Base-by-base conservation (phyloP, 192 early-diverging fungal genomes). In the Coemansia pectinata region DNA sequence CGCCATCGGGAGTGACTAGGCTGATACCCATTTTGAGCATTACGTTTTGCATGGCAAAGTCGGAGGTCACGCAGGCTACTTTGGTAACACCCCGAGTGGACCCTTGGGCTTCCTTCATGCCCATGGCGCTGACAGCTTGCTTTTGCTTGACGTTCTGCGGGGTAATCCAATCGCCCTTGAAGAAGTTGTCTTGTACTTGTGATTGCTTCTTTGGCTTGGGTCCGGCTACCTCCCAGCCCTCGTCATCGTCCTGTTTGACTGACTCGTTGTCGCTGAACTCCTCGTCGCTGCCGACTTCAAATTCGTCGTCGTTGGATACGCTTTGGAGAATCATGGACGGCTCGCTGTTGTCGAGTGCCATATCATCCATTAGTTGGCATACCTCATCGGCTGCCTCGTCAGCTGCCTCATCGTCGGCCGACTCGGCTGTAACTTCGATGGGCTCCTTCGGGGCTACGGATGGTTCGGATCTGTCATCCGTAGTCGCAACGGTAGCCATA, bases 31-130 rank as follows among this genome's bases (percentile, higher is more conserved):
- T 96, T 81, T 96, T 94, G 60, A 99, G 78, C 41, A 97, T 73
- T 15, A 98, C 93, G 79, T 99, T 99, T 85, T 98, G 94, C 92
- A 97, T 95, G 29, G 96, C 95, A 72, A 94, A 98, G 85, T 98
- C 96, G 11, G 86, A 77, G 0, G 96, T 95, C 42, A 93, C 91
- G 75, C 95, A 97, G 17, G 92, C 95, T 5, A 96, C 94, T n/a
- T 85, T 72, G 67, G 93, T 84, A 3, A 70, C 40, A 8, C 27
- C 10, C 31, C 77, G 79, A 27, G 44, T 69, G 34, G 67, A 52
- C 2, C 75, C 79, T 1, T 63, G 66, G 10, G 73, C 63, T 17
- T 79, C 75, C 53, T 72, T 76, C 62, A 86, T 76, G 21, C 87
- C 87, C 60, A 85, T 86, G 15, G 85, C 83, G 47, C 74, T 85